Evolutionary conservation across 2,329 filamentous ascomycete genomes (phyloP).

Genomic region (Dendrostoma leiphaemia): DNA sequence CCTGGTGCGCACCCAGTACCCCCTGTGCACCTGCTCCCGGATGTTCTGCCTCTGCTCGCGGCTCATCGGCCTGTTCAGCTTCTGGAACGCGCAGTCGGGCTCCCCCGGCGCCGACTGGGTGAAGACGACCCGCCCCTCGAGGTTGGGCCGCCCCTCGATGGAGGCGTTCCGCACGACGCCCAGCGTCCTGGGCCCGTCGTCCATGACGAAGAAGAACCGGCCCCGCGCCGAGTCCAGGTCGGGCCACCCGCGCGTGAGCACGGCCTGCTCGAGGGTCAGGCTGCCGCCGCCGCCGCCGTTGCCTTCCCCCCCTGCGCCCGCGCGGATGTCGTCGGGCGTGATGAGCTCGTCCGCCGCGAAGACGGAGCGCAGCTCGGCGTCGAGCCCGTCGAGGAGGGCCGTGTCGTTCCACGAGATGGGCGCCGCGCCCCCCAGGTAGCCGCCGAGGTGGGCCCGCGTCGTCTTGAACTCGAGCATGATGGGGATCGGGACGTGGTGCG

Average conservation of each 20-base stretch:
- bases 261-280: constrained; percentile 43
- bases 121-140: constrained; percentile 45
- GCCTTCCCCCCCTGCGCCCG: too few relatives aligned
- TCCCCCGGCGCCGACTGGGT: constrained; percentile 45
- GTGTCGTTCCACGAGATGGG: constrained; percentile 42
- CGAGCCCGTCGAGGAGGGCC: constrained; percentile 39
- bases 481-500: constrained; percentile 42
- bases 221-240: constrained; percentile 41
- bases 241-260: constrained; percentile 48
- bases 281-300: constrained; percentile 18
- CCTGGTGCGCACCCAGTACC: constrained; percentile 48
- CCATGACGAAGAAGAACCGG: constrained; percentile 49
- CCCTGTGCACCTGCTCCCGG: constrained; percentile 40
- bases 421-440: constrained; percentile 31
- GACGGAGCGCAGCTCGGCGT: constrained; percentile 44
- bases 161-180: constrained; percentile 38
- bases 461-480: constrained; percentile 51
- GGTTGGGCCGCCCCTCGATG: constrained; percentile 27
- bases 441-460: constrained; percentile 22
- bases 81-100: constrained; percentile 47
- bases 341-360: constrained; percentile 40
- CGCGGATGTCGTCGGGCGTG: constrained; percentile 45
- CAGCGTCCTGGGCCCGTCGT: constrained; percentile 39
- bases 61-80: constrained; percentile 42
- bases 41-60: constrained; percentile 36